phyloP scores from a whole-genome alignment of 1,139 yeast genomes.

The Candida sp. region DNA sequence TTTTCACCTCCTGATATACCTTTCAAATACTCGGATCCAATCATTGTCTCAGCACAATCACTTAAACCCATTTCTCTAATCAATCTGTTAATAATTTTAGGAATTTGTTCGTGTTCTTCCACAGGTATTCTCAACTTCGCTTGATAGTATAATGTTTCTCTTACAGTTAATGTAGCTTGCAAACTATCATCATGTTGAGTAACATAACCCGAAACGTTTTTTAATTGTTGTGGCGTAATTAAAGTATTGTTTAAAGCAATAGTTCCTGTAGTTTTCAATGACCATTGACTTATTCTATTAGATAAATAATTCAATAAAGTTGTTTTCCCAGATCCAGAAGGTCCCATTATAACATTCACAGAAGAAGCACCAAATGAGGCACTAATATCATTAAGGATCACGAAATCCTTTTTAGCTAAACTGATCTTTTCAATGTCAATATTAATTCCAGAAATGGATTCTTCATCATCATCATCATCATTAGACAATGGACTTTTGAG shows the following conservation, averaged over 20 bases:
- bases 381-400: slow-evolving; percentile 15
- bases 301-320: slow-evolving; percentile 68
- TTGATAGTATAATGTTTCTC: slow-evolving; percentile 71
- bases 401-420: too few species aligned
- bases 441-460: too few species aligned
- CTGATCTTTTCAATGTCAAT: too few species aligned
- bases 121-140: slow-evolving; percentile 60
- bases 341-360: slow-evolving; percentile 86
- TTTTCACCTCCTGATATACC: slow-evolving; percentile 90
- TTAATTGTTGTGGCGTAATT: slow-evolving; percentile 42
- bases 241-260: slow-evolving; percentile 19
- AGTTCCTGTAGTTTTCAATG: slow-evolving; percentile 21
- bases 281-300: slow-evolving; percentile 48
- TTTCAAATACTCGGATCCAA: slow-evolving; percentile 69
- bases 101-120: slow-evolving; percentile 29
- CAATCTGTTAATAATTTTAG: slow-evolving; percentile 45
- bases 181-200: slow-evolving; percentile 78
- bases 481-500: too few species aligned
- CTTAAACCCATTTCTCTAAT: slow-evolving; percentile 66
- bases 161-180: slow-evolving; percentile 66
- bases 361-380: slow-evolving; percentile 59
- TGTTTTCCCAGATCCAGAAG: slow-evolving; percentile 86
- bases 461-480: too few species aligned
- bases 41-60: slow-evolving; percentile 74
- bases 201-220: slow-evolving; percentile 63